Conservation (phyloP, 257 asterid genomes). For the Osmanthus fragrans region DNA sequence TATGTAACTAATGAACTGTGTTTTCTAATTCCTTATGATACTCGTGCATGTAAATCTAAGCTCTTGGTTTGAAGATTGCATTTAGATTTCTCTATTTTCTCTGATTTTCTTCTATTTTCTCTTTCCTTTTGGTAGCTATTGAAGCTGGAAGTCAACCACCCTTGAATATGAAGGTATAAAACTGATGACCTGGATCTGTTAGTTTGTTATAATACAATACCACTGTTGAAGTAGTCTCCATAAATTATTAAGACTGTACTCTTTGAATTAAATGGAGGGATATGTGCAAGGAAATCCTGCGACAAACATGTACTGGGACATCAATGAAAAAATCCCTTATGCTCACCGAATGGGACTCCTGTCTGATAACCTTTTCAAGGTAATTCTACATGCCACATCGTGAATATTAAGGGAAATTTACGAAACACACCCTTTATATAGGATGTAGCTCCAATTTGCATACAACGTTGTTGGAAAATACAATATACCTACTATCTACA, state of each 20-base stretch:
- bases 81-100: not conserved
- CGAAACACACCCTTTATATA: too few species aligned
- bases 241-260: not conserved
- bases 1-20: not conserved
- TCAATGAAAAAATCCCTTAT: constrained; percentile 26
- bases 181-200: not conserved
- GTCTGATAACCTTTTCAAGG: constrained; percentile 33
- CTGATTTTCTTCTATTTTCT: not conserved
- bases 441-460: too few species aligned
- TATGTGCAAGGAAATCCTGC: constrained; percentile 36
- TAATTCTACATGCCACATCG: not conserved
- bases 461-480: too few species aligned
- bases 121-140: constrained; percentile 20
- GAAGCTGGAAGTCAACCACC: constrained; percentile 28
- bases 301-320: not conserved
- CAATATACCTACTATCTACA: too few species aligned
- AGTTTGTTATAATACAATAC: not conserved
- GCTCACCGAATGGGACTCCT: constrained; percentile 44
- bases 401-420: too few species aligned
- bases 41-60: too few species aligned
- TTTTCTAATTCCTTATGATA: not conserved
- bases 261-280: constrained; percentile 25
- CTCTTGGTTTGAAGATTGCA: too few species aligned
- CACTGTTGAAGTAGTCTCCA: not conserved
- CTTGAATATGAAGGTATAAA: constrained; percentile 30